Evolutionary conservation across 768 basidiomycete species (phyloP).

Genomic region (Kwoniella sp.): DNA sequence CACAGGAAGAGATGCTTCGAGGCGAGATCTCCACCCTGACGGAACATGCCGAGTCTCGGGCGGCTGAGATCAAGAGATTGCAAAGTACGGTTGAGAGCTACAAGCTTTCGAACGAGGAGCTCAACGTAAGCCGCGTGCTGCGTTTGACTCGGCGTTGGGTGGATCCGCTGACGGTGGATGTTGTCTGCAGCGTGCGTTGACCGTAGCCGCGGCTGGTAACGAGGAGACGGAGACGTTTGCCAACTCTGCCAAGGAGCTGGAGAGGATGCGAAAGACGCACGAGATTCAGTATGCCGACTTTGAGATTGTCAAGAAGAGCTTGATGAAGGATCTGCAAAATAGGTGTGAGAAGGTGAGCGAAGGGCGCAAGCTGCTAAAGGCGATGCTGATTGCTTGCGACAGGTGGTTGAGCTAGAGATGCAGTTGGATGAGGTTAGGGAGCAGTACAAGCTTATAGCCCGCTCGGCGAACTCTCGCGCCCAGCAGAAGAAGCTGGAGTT

Average conservation of each 20-base stretch:
- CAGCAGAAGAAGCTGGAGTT: conserved; percentile 99
- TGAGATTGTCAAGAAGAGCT: conserved; percentile 95
- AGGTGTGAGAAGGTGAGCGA: conserved; percentile 89
- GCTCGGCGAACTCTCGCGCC: conserved; percentile 95
- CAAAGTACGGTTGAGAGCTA: conserved; percentile 84
- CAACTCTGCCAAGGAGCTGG: conserved; percentile 93
- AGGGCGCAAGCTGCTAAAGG: background rate
- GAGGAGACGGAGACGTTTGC: conserved; percentile 96
- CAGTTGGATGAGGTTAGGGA: conserved; percentile 97
- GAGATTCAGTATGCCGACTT: conserved; percentile 98
- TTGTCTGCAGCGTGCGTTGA: conserved; percentile 71
- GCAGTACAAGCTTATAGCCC: conserved; percentile 97
- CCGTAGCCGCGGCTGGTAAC: conserved; percentile 92
- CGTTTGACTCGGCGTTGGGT: conserved; percentile 6
- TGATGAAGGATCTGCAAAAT: conserved; percentile 98
- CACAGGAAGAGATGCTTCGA: conserved; percentile 82
- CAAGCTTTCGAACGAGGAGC: conserved; percentile 93
- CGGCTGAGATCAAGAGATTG: conserved; percentile 75
- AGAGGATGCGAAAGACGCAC: conserved; percentile 91
- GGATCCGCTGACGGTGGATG: background rate
- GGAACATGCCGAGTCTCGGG: conserved; percentile 80
- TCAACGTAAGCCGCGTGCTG: conserved; percentile 65
- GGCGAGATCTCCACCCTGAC: conserved; percentile 80
- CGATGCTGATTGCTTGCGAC: background rate
- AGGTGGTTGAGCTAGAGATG: conserved; percentile 99